Evolutionary conservation across 768 basidiomycete species (phyloP), one percentile per base, ranked within the genome.

Genomic region (Asterophora parasitica): DNA sequence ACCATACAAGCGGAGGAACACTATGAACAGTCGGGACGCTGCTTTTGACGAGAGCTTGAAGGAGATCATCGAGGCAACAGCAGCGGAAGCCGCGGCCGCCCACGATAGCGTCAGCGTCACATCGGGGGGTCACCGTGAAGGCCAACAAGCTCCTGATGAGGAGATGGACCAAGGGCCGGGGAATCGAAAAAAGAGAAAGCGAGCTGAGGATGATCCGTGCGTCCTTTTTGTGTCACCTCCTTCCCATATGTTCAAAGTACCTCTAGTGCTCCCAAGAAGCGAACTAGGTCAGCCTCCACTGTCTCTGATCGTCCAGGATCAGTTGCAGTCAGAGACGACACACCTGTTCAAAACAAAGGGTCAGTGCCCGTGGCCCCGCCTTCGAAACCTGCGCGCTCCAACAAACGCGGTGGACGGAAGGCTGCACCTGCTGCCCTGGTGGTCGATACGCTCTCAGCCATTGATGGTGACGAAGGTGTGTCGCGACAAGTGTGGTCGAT

Each of bases 1-100:
- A 58, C 75, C 79, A n/a, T 77, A 87, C 33, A 95, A 93, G 69
- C 82, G 91, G 44, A 77, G 96, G 51, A 92, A 91, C 58, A 99
- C 96, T 42, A 95, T 99, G 92, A 98, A 98, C 65, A 94, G 91
- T 59, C 75, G 95, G 48, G 95, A 96, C 64, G 91, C 94, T 12
- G 86, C 84, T 10, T 94, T 92, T 62, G 94, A 95, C 62, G 88
- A 93, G 61, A 91, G 84, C 61, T 63, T 88, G 47, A 84, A 86
- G 62, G 85, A 86, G 58, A 70, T 87, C 44, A 82, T 89, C 42
- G 82, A 85, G 57, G 80, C 79, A 32, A 83, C 83, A 15, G 85
- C 85, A 19, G 81, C 82, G 5, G 84, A 86, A 61, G 85, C 83
- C 3, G 78, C 78, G 41, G 77, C 75, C 26, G 69, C 64, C 7